Percentiles rank a stretch among this genome's conserved stretches.
These are phyloP conservation scores for Glycine tomentella DNA, from an alignment of 306 rosid species.

Conservation along the genomic window DNA sequence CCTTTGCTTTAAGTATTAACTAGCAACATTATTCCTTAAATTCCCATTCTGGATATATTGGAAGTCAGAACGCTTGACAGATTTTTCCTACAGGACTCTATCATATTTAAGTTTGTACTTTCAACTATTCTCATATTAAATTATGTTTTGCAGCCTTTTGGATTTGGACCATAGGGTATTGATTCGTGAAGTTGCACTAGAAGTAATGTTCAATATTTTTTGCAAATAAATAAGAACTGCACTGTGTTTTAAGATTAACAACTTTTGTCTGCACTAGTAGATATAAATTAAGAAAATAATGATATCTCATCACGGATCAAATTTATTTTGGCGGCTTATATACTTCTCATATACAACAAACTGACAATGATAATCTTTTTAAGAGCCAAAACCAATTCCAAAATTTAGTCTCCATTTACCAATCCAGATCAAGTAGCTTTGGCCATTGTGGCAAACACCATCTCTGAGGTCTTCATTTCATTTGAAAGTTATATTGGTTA, in stretches of 20 bases:
- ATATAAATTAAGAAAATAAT: not conserved
- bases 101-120: not conserved
- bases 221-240: not conserved
- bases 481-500: not conserved
- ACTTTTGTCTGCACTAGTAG: not conserved
- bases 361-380: too few species aligned
- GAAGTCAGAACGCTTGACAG: too few species aligned
- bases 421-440: not conserved
- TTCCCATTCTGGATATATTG: too few species aligned
- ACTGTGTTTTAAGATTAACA: not conserved
- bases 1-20: too few species aligned
- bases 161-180: not conserved
- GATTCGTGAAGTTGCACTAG: not conserved
- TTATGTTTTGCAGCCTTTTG: too few species aligned
- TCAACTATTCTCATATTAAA: not conserved
- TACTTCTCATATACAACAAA: too few species aligned
- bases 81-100: too few species aligned
- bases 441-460: not conserved
- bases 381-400: too few species aligned
- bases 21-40: too few species aligned
- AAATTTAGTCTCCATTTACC: not conserved
- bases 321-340: not conserved
- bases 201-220: not conserved
- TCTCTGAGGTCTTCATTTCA: not conserved
- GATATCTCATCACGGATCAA: not conserved